Evolutionary conservation across 1,139 yeast genomes (phyloP), one percentile per base, ranked within the genome.

Genomic region (Suhomyces guaymorum): DNA sequence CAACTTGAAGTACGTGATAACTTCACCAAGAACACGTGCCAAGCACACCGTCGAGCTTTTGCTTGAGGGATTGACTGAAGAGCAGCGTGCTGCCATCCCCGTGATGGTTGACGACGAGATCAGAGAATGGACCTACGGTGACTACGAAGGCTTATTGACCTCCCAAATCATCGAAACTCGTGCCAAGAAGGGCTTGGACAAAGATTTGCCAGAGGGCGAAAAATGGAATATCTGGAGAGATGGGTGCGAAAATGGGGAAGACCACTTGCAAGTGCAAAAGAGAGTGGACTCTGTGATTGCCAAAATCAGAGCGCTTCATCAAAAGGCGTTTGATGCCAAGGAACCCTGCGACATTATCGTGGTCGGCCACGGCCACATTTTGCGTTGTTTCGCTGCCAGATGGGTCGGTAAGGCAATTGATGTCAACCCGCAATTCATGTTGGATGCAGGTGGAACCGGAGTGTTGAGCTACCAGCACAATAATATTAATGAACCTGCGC

Each of bases 361-460:
- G 12, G 84, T 89, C 42, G 97, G 92, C 7, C 97, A 90, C 54
- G 97, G 97, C 28, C 97, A 90, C 54, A 85, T 90, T 37, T 69
- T 90, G 48, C 80, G 97, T 53, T 85, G 92, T 55, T 79, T 90
- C 51, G 94, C 90, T 7, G 87, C 90, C 22, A 67, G 96, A 44
- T 90, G 97, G 97, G 79, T 86, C 18, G 74, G 73, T 6, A 63
- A 71, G 30, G 73, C 71, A 11, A 67, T 84, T 41, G 59, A 70
- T 44, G 64, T 60, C 34, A 87, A 89, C 57, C 96, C 96, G 2
- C 78, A 81, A 44, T 80, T 88, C 55, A 69, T 90, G 61, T 69
- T 90, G 49, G 97, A 90, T 56, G 96, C 97, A 18, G 97, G 97
- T 47, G 97, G 96, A 31, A 88, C 88, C 21, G 96, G 97, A 38